Evolutionary conservation across 768 basidiomycete species (phyloP), one percentile per base, ranked within the genome.

Genomic region (Coprinellus micaceus): DNA sequence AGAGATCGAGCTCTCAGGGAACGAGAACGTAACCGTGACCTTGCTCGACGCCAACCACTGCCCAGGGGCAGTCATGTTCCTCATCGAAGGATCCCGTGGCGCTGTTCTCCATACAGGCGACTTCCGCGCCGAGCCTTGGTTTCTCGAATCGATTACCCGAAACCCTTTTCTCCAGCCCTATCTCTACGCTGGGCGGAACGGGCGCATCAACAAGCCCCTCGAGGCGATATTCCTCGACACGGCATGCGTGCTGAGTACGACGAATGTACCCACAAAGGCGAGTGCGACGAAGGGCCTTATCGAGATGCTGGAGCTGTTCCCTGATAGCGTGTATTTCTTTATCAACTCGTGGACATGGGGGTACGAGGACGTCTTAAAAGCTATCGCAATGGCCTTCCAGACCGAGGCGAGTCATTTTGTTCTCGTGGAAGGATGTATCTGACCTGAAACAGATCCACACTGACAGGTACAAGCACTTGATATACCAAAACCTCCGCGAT

Each of bases 261-360:
- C 77, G 1, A 66, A 76, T 11, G 71, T 88, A 10, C 86, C 84
- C 1, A 78, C 81, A 10, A 91, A 90, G 75, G 88, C 49, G 10
- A 30, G 79, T 17, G 94, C 90, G 0, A 82, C 85, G 0, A 60
- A 72, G 24, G 89, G 86, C 2, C 71, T 96, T 2, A 69, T 92
- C 19, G 72, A 82, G 17, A 76, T 97, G 1, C 87, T 98, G 69
- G 72, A 76, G 10, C 64, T 84, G 2, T 89, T 87, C 55, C 88
- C 93, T 0, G 58, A 74, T 0, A 72, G 78, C 3, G 86, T 86
- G 0, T 76, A 83, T 53, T 97, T 98, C 72, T 98, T 89, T 72
- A 77, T 99, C 56, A 96, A 97, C 65, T 67, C 82, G 0, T 99
- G 96, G 96, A 96, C 95, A 0, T 95, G 90, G 87, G 96, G 96